Conservation (phyloP, 2,329 filamentous ascomycete genomes). For the Pseudogymnoascus sp. region DNA sequence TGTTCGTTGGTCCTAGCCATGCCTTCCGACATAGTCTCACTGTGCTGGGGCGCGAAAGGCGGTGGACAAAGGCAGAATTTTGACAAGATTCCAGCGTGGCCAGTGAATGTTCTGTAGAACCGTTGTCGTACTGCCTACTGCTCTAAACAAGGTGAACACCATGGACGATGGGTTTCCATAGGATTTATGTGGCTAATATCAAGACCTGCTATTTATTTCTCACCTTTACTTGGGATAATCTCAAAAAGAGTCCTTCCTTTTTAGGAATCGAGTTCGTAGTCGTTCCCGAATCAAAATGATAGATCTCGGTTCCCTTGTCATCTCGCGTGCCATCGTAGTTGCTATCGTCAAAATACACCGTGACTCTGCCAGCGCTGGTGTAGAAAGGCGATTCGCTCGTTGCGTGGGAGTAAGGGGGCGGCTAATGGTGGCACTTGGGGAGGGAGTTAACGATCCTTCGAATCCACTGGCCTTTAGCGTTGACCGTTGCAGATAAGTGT, state of each 20-base stretch:
- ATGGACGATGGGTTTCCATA: not conserved
- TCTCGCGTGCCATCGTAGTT: too few relatives aligned
- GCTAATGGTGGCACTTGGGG: too few relatives aligned
- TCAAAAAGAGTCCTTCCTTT: not conserved
- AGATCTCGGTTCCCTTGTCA: too few relatives aligned
- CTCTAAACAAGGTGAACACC: not conserved
- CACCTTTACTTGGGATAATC: not conserved
- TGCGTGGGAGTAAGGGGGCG: too few relatives aligned
- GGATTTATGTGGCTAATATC: not conserved
- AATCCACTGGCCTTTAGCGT: too few relatives aligned
- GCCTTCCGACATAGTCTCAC: not conserved
- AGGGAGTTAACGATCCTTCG: too few relatives aligned
- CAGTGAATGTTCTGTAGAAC: too few relatives aligned
- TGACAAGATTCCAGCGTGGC: not conserved
- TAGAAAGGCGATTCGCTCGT: too few relatives aligned
- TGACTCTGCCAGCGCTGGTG: too few relatives aligned
- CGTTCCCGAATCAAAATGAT: too few relatives aligned
- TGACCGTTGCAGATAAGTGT: not conserved
- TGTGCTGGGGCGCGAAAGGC: not conserved
- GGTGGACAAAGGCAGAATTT: not conserved
- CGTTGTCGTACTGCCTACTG: not conserved
- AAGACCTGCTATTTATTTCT: not conserved
- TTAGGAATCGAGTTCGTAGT: too few relatives aligned
- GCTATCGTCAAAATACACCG: too few relatives aligned
- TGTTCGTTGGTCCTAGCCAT: not conserved